A percentile compares a stretch with the other conserved stretches of the same genome.
phyloP scores from a whole-genome alignment of 2,329 filamentous ascomycete species.

The Colletotrichum sp. region DNA sequence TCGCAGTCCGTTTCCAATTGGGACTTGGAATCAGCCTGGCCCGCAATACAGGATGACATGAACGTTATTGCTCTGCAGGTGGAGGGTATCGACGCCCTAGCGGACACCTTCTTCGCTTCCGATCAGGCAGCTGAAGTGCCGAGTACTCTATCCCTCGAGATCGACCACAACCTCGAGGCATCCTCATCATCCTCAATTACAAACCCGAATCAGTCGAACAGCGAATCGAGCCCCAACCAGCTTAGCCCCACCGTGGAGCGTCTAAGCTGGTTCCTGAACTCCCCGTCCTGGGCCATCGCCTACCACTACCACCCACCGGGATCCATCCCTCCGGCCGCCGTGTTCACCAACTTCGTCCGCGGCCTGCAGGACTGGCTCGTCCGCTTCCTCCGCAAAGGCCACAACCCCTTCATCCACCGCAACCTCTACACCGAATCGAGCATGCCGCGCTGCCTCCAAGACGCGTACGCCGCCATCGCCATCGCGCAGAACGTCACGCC shows the following conservation, averaged over 20 bases:
- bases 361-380: slow-evolving; percentile 21
- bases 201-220: background rate
- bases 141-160: background rate
- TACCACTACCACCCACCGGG: background rate
- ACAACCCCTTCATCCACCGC: slow-evolving; percentile 27
- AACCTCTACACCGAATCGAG: slow-evolving; percentile 22
- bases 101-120: background rate
- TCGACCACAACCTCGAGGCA: background rate
- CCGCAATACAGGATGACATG: background rate
- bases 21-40: background rate
- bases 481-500: background rate
- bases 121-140: background rate
- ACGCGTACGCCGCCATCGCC: slow-evolving; percentile 18
- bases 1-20: background rate
- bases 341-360: slow-evolving; percentile 11
- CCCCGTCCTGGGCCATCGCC: background rate
- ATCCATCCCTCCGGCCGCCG: background rate
- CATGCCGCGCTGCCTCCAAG: slow-evolving; percentile 21
- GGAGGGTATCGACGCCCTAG: background rate
- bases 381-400: slow-evolving; percentile 23
- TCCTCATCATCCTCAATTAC: background rate
- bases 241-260: background rate
- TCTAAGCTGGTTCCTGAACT: background rate
- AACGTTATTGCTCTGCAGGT: background rate
- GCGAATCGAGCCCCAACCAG: background rate